Evolutionary conservation across 2,329 filamentous ascomycete species (phyloP).

Genomic region (Xylaria sp.): DNA sequence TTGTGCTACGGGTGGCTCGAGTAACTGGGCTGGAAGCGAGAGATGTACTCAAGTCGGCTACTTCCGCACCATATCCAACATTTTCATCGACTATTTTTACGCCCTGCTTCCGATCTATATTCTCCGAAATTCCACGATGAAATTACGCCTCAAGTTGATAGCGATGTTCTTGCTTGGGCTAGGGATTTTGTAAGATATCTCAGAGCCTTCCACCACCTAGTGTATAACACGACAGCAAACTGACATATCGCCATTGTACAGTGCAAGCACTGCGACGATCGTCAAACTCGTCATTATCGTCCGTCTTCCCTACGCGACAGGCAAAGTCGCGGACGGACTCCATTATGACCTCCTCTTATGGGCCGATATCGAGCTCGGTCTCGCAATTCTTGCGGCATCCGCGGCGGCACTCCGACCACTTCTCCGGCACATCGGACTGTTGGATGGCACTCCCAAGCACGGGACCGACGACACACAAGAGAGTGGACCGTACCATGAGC

Average conservation of each 20-base stretch:
- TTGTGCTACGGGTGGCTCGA: conserved; percentile 37
- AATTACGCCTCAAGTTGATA: conserved; percentile 35
- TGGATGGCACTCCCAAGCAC: conserved; percentile 17
- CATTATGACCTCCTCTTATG: conserved; percentile 42
- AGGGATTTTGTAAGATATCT: conserved; percentile 40
- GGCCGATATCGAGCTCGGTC: conserved; percentile 42
- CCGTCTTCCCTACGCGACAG: conserved; percentile 32
- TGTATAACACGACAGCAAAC: background rate
- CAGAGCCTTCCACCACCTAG: conserved; percentile 35
- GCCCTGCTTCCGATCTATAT: conserved; percentile 40
- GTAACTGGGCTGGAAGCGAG: conserved; percentile 39
- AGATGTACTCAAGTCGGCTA: conserved; percentile 39
- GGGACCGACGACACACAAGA: conserved; percentile 7
- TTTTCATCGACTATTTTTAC: conserved; percentile 45
- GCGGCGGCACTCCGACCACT: conserved; percentile 41
- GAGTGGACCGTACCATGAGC: conserved; percentile 27
- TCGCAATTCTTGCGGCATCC: conserved; percentile 41
- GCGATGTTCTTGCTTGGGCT: conserved; percentile 40
- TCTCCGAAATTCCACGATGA: conserved; percentile 40
- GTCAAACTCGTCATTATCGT: conserved; percentile 43
- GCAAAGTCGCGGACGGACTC: conserved; percentile 30
- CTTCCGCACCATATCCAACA: conserved; percentile 43
- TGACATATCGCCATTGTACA: conserved; percentile 20
- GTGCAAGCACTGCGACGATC: conserved; percentile 43
- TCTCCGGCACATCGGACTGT: conserved; percentile 32